Evolutionary conservation across 2,329 filamentous ascomycete genomes (phyloP).

Genomic region (Clonostachys byssicola): DNA sequence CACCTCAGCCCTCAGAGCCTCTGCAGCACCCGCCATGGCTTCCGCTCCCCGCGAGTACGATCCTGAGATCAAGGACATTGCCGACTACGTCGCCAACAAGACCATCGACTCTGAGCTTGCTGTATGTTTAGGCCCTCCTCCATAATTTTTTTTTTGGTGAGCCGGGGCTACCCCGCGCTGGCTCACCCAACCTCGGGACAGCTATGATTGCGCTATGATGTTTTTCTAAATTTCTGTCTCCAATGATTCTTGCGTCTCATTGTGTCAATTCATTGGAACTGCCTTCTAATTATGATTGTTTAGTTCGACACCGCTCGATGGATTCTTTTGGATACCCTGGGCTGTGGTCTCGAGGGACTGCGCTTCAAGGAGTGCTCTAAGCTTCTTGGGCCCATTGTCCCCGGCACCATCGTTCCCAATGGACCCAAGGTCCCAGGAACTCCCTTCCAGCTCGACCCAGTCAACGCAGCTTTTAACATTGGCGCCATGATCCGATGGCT

Average conservation of each 20-base stretch:
- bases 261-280: constrained; percentile 3
- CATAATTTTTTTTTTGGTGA: background rate
- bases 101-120: constrained; percentile 88
- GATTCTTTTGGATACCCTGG: constrained; percentile 94
- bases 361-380: constrained; percentile 96
- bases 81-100: constrained; percentile 89
- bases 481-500: constrained; percentile 98
- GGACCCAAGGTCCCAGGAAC: constrained; percentile 90
- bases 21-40: constrained; percentile 45
- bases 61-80: constrained; percentile 92
- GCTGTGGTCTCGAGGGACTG: constrained; percentile 92
- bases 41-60: constrained; percentile 66
- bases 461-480: constrained; percentile 98
- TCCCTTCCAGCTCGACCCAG: constrained; percentile 88
- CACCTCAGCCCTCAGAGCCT: constrained; percentile 41
- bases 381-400: constrained; percentile 86
- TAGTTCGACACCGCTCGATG: constrained; percentile 94
- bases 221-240: no score
- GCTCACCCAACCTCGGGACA: no score
- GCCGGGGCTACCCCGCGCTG: background rate
- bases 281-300: background rate
- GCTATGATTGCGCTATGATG: background rate
- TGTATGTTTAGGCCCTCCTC: constrained; percentile 48
- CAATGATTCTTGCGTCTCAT: no score
- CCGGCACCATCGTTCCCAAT: constrained; percentile 87